Base-by-base conservation (phyloP, 108 stramenopile genomes). In the Cyclostephanos invisitatus region DNA sequence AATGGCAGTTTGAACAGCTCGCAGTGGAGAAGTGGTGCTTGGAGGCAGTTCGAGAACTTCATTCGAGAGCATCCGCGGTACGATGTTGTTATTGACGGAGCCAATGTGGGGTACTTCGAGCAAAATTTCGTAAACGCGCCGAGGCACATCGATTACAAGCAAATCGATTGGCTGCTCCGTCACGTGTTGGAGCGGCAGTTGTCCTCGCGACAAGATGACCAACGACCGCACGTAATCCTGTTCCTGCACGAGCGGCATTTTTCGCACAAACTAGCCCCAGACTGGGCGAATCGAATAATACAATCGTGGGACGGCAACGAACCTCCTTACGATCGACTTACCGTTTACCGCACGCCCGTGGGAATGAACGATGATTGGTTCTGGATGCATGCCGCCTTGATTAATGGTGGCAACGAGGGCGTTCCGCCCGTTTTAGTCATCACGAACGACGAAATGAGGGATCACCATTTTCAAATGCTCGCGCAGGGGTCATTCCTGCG, bases 351-450 rank as follows among this genome's bases (percentile, higher is more conserved):
- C 21, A 86, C 91, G 28, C 87, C 90, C 0, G 38, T 28, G 7
- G 89, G 92, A 14, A 91, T 89, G 83, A 99, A 99, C 64, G 99
- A 99, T 84, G 99, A 99, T 85, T 98, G 97, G 97, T 99, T 94
- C 75, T 98, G 98, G 98, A 88, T 99, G 74, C 96, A 97, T 65
- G 96, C 97, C 20, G 95, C 96, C 3, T 58, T 97, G 50, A 42
- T 64, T 20, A 17, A 72, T 37, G 83, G 81, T 35, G 77, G 83
- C 7, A 64, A 70, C 46, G 53, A 77, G 10, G 67, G 48, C 22
- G 44, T 74, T 68, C 83, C 80, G 42, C 65, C 74, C 18, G 80
- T 89, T 10, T 66, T 94, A 56, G 94, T 97, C 17, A 79, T 99
- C 15, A 96, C 95, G 7, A 98, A 98, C 80, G 99, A 98, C 68